A percentile compares a stretch with the other conserved stretches of the same genome.
phyloP scores from a whole-genome alignment of 2,329 filamentous ascomycete species.

The Calonectria pteridis region DNA sequence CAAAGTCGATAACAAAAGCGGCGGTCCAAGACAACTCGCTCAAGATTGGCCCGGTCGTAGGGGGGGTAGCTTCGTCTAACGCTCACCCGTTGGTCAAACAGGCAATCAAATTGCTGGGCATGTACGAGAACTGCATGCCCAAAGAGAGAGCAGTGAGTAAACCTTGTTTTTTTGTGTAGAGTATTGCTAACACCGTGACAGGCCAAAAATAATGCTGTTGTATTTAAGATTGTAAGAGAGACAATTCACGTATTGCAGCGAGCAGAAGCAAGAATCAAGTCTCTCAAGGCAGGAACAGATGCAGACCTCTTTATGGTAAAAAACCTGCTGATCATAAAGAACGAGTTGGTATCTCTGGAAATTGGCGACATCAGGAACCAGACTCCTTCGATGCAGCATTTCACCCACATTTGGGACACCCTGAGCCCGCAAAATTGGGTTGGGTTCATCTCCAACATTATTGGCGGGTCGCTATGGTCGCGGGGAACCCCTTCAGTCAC shows the following conservation, averaged over 20 bases:
- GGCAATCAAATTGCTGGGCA: conserved; percentile 68
- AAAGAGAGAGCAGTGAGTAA: conserved; percentile 71
- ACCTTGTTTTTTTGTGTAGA: not conserved
- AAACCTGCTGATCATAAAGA: conserved; percentile 94
- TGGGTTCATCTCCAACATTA: conserved; percentile 69
- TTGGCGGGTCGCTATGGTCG: conserved; percentile 67
- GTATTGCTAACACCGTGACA: conserved; percentile 34
- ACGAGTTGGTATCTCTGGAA: conserved; percentile 95
- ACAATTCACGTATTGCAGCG: conserved; percentile 86
- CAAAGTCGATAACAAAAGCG: conserved; percentile 65
- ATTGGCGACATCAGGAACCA: conserved; percentile 78
- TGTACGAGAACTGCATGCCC: conserved; percentile 75
- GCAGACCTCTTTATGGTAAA: conserved; percentile 93
- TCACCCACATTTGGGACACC: conserved; percentile 74
- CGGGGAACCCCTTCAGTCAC: conserved; percentile 51
- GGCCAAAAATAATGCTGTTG: conserved; percentile 64
- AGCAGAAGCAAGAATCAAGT: conserved; percentile 78
- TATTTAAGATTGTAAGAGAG: conserved; percentile 85
- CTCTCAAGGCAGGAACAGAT: conserved; percentile 72
- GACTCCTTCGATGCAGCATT: conserved; percentile 66
- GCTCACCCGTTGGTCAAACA: conserved; percentile 69
- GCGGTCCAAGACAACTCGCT: conserved; percentile 60
- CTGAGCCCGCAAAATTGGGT: conserved; percentile 69
- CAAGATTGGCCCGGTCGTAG: conserved; percentile 63
- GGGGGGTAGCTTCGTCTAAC: conserved; percentile 66